These are phyloP conservation scores for Nepenthes gracilis DNA, from an alignment of 148 eudicot genomes.

Conservation along the genomic window DNA sequence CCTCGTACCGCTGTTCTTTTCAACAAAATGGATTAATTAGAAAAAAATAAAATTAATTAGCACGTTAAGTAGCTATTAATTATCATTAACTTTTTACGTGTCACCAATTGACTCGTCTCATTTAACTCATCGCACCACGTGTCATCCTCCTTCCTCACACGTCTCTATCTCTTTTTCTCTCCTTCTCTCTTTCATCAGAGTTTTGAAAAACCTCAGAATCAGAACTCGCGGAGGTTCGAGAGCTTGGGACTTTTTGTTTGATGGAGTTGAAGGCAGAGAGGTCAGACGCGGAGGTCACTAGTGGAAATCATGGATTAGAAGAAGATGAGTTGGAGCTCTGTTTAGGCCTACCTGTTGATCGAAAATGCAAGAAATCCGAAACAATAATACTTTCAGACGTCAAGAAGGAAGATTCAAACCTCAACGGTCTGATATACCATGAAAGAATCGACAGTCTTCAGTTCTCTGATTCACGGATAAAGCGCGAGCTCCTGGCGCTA, in stretches of 20 bases:
- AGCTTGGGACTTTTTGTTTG: background rate
- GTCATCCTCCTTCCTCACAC: constrained; percentile 10
- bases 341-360: constrained; percentile 20
- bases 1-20: no score
- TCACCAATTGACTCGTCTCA: constrained; percentile 17
- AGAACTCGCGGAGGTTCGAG: no score
- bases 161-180: background rate
- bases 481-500: no score
- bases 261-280: constrained; percentile 12
- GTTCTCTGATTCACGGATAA: no score
- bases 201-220: constrained; percentile 1
- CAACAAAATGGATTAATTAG: no score
- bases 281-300: constrained; percentile 1
- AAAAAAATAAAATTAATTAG: background rate
- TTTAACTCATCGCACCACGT: constrained; percentile 34
- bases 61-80: background rate
- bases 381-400: background rate
- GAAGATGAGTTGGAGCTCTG: constrained; percentile 45
- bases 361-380: background rate
- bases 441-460: no score
- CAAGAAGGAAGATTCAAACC: constrained; percentile 1
- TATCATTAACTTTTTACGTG: constrained; percentile 20
- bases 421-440: no score
- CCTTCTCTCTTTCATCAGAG: background rate
- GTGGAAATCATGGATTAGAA: constrained; percentile 4